phyloP scores from a whole-genome alignment of 805 yeast species.

The Spathaspora girioi region DNA sequence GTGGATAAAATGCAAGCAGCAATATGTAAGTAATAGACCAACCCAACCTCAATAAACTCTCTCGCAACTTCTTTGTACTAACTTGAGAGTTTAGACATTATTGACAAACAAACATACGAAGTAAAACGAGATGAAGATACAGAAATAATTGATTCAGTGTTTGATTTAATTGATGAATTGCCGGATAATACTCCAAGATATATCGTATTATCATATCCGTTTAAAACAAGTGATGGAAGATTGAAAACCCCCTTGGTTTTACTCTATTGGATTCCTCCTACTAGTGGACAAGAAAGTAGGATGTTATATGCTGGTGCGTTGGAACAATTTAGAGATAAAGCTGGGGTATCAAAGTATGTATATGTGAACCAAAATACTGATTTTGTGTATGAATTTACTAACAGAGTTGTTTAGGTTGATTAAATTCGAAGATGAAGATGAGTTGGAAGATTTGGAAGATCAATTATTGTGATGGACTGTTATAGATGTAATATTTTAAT shows the following conservation, averaged over 20 bases:
- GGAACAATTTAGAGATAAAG: slow-evolving; percentile 71
- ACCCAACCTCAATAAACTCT: background rate
- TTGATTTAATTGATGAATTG: slow-evolving; percentile 66
- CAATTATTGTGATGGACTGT: slow-evolving; percentile 10
- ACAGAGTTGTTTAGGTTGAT: slow-evolving; percentile 39
- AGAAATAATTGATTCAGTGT: slow-evolving; percentile 48
- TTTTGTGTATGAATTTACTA: slow-evolving; percentile 10
- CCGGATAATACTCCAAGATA: slow-evolving; percentile 83
- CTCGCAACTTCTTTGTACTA: background rate
- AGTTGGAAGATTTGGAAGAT: slow-evolving; percentile 55
- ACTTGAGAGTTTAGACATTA: slow-evolving; percentile 34
- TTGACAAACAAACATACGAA: slow-evolving; percentile 53
- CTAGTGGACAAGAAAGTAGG: slow-evolving; percentile 74
- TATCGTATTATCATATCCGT: slow-evolving; percentile 73
- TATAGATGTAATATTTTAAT: background rate
- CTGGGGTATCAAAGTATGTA: slow-evolving; percentile 65
- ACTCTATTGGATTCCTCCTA: slow-evolving; percentile 85
- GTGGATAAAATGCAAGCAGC: slow-evolving; percentile 58
- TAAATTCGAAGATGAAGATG: slow-evolving; percentile 66
- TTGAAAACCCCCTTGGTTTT: slow-evolving; percentile 70
- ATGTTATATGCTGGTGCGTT: slow-evolving; percentile 93
- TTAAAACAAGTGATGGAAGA: slow-evolving; percentile 67
- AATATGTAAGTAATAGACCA: slow-evolving; percentile 45
- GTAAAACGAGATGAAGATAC: slow-evolving; percentile 45
- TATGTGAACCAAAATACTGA: background rate